Evolutionary conservation across 352 stramenopile species (phyloP), one percentile per base, ranked within the genome.

Genomic region (Phytophthora lateralis): DNA sequence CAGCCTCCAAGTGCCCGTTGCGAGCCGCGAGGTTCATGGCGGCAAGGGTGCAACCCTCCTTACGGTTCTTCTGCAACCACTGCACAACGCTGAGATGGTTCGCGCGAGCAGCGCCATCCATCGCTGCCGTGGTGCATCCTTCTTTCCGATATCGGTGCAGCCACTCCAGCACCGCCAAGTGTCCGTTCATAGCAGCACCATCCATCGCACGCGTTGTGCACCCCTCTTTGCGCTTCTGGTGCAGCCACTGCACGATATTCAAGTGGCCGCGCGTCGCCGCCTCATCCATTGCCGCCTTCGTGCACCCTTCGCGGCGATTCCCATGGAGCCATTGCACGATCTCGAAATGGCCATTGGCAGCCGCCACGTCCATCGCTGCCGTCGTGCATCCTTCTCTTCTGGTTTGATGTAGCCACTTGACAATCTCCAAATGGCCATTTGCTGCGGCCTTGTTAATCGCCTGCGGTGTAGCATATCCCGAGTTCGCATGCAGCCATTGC

Each of bases 371-470:
- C 61, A 78, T 75, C 9, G 70, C 70, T 11, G 37, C 44, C 4
- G 48, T 70, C 7, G 70, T 70, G 32, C 61, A 78, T 4, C 70
- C 70, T 49, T 78, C 70, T n/a, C 15, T 32, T 48, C 70, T 42
- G 27, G 44, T 60, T 21, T 44, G 41, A 20, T 78, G 64, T 21
- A 78, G 45, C 66, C 66, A 78, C 21, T 69, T 55, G 11, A 78
- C 65, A 42, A 78, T 54, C 1, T 53, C 53, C 26, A 67, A 34
- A 46, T 75, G 61, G 14, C 67, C 58, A 51, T 78, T 78, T 1
- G 51, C 48, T 3, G 69, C 69, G 10, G 69, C 65, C 14, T 68
- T 66, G 20, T 75, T 65, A 65, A 78, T 78, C 1, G 69, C 70
- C 8, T 38, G 17, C 0, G 30, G 6, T 0, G 66, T 74, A 6